Evolutionary conservation across 2,329 filamentous ascomycete species (phyloP).

Genomic region (Aspergillus versicolor): DNA sequence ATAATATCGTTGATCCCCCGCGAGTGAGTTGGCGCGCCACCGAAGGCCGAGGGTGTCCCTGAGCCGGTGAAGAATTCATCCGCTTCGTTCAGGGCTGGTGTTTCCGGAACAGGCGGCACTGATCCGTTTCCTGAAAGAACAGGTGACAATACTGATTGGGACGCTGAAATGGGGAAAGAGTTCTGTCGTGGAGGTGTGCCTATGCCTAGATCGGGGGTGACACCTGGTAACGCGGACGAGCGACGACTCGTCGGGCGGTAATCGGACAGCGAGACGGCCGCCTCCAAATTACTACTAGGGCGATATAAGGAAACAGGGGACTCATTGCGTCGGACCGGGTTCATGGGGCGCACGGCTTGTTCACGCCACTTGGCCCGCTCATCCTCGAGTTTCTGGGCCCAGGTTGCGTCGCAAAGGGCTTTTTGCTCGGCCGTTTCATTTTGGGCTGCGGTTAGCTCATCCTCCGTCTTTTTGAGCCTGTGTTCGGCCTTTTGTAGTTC

Average conservation of each 20-base stretch:
- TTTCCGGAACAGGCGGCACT: constrained; percentile 27
- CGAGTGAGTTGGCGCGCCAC: constrained; percentile 36
- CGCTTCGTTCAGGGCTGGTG: constrained; percentile 46
- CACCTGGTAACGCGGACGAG: constrained; percentile 37
- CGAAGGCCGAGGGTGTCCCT: constrained; percentile 38
- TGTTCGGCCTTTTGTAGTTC: constrained; percentile 52
- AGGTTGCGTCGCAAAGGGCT: constrained; percentile 57
- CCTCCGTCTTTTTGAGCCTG: constrained; percentile 52
- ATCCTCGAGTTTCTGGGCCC: constrained; percentile 62
- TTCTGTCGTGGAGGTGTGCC: constrained; percentile 48
- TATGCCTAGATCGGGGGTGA: constrained; percentile 35
- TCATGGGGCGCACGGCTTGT: constrained; percentile 39
- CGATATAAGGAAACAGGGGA: constrained; percentile 45
- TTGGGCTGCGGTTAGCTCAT: constrained; percentile 60
- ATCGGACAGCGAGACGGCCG: constrained; percentile 38
- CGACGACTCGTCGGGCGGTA: constrained; percentile 42
- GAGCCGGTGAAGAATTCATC: constrained; percentile 46
- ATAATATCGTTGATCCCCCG: constrained; percentile 79
- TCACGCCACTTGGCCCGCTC: constrained; percentile 61
- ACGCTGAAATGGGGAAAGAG: constrained; percentile 38
- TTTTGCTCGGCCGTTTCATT: constrained; percentile 60
- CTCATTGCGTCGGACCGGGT: constrained; percentile 38
- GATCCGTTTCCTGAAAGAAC: constrained; percentile 24
- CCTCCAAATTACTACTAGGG: constrained; percentile 36
- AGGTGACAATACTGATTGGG: constrained; percentile 28